These are phyloP conservation scores for Setaria viridis DNA, from an alignment of 202 grass and related monocot genomes.

Conservation along the genomic window DNA sequence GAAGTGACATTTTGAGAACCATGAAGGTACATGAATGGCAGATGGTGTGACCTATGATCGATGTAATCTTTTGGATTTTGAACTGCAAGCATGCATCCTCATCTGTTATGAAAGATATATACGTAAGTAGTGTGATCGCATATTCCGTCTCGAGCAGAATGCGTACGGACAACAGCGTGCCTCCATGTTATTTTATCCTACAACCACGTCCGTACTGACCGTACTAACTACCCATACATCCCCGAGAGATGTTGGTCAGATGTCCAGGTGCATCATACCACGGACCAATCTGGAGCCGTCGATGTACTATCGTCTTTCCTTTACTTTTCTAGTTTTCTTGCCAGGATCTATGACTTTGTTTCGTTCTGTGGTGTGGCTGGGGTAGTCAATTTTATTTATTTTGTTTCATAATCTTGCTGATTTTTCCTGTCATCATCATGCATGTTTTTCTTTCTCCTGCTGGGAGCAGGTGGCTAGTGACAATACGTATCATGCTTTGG, in stretches of 20 bases:
- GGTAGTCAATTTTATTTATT: neutral
- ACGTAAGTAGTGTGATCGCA: neutral
- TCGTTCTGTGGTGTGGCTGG: no score
- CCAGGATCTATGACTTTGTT: conserved; percentile 18
- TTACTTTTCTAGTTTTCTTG: neutral
- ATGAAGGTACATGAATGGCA: no score
- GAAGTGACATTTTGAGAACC: neutral
- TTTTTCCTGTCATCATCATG: neutral
- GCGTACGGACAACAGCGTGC: neutral
- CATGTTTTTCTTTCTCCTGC: neutral
- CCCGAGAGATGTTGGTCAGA: neutral
- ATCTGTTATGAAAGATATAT: no score
- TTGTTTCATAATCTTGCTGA: neutral
- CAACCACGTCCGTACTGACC: conserved; percentile 8
- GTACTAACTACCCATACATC: neutral
- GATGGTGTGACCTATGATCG: no score
- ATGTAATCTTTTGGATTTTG: no score
- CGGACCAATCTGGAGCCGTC: neutral
- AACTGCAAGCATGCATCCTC: no score
- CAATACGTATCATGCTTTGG: neutral
- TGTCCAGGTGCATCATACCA: neutral
- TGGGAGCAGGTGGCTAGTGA: neutral
- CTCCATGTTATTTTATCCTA: neutral
- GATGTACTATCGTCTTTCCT: neutral
- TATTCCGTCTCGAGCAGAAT: neutral